A percentile compares a stretch with the other conserved stretches of the same genome.
These are phyloP conservation scores for Durusdinium trenchii DNA, from an alignment of 73 alveolate species.

Conservation along the genomic window DNA sequence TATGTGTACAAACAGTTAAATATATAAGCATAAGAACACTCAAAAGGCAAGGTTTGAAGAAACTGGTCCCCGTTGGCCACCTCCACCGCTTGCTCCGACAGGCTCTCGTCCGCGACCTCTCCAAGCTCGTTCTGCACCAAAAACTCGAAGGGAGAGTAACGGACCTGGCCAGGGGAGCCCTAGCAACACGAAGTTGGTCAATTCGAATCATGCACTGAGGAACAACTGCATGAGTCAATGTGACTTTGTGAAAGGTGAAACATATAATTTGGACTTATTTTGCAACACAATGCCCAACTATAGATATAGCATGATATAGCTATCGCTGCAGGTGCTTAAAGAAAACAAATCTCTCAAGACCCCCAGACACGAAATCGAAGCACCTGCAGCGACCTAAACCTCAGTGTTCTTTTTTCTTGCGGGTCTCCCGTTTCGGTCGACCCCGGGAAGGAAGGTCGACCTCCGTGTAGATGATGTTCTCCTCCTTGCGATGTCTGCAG, in stretches of 20 bases:
- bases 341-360: neutral
- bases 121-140: conserved; percentile 54
- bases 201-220: neutral
- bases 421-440: too few species aligned
- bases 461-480: conserved; percentile 92
- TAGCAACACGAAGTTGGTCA: too few species aligned
- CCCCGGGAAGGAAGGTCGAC: too few species aligned
- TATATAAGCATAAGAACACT: neutral
- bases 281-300: too few species aligned
- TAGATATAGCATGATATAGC: neutral
- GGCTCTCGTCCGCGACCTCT: conserved; percentile 33
- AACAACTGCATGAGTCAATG: neutral
- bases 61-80: conserved; percentile 12
- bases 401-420: too few species aligned
- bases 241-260: neutral
- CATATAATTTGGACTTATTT: too few species aligned
- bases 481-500: conserved; percentile 72
- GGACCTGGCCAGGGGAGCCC: too few species aligned
- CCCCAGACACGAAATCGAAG: too few species aligned
- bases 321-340: neutral
- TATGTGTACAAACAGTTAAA: too few species aligned
- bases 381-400: too few species aligned
- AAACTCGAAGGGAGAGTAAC: conserved; percentile 88
- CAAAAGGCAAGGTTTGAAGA: neutral
- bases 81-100: conserved; percentile 75